These are phyloP conservation scores for Colletotrichum abscissum DNA, from an alignment of 2,329 filamentous ascomycete genomes.

Conservation along the genomic window DNA sequence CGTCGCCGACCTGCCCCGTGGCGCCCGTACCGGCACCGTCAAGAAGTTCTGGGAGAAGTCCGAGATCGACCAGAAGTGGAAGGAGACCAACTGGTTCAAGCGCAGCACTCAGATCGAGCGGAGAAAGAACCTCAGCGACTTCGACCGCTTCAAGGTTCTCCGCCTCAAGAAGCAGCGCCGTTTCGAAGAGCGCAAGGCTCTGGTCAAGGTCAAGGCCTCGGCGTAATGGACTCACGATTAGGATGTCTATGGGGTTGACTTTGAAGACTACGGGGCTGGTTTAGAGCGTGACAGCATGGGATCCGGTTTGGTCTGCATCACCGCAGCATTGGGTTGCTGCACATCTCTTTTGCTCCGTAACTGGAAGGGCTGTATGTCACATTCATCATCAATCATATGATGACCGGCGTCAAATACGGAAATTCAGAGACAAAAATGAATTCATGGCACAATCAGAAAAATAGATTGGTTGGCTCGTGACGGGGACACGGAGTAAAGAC, in stretches of 20 bases:
- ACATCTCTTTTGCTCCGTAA: slow-evolving; percentile 67
- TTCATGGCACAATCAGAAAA: slow-evolving; percentile 42
- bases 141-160: slow-evolving; percentile 99
- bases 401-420: slow-evolving; percentile 76
- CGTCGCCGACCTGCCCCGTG: slow-evolving; percentile 87
- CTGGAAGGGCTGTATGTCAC: slow-evolving; percentile 75
- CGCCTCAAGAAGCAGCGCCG: slow-evolving; percentile 99
- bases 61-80: slow-evolving; percentile 94
- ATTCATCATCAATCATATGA: slow-evolving; percentile 60
- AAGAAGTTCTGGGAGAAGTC: slow-evolving; percentile 91
- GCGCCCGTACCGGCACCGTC: slow-evolving; percentile 83
- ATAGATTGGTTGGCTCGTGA: slow-evolving; percentile 37
- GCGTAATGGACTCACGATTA: slow-evolving; percentile 64
- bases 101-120: slow-evolving; percentile 86
- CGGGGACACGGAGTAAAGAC: slow-evolving; percentile 36
- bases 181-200: slow-evolving; percentile 96
- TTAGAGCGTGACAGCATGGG: slow-evolving; percentile 43
- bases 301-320: slow-evolving; percentile 56
- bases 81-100: slow-evolving; percentile 93
- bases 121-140: slow-evolving; percentile 94
- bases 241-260: slow-evolving; percentile 34
- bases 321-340: slow-evolving; percentile 66
- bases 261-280: slow-evolving; percentile 36
- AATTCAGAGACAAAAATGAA: slow-evolving; percentile 62
- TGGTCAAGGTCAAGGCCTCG: slow-evolving; percentile 90